These are phyloP conservation scores for Stagonosporopsis vannaccii DNA, from an alignment of 2,329 filamentous ascomycete genomes.

Conservation along the genomic window DNA sequence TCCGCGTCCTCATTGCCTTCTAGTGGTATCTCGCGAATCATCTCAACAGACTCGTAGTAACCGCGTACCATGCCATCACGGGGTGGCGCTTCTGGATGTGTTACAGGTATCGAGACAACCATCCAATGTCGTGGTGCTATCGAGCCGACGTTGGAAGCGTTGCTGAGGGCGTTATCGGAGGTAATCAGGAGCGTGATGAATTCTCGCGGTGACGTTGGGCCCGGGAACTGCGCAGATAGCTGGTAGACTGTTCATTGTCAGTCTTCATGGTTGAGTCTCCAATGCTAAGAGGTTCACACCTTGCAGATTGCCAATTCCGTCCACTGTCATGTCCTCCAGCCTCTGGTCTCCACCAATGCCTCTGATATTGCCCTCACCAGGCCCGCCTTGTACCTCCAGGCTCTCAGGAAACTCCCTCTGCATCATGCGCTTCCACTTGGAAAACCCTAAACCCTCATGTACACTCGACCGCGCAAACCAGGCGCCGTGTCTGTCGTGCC, in stretches of 20 bases:
- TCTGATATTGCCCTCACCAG: constrained; percentile 77
- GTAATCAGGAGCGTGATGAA: constrained; percentile 83
- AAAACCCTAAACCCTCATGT: constrained; percentile 79
- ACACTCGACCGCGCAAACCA: constrained; percentile 91
- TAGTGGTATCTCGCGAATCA: constrained; percentile 82
- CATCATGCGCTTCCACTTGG: constrained; percentile 78
- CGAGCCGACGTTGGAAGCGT: constrained; percentile 52
- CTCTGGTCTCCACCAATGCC: constrained; percentile 84
- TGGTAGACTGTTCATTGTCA: constrained; percentile 70
- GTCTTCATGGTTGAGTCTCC: neutral
- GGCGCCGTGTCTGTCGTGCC: constrained; percentile 80
- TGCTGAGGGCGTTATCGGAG: constrained; percentile 62
- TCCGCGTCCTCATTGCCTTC: constrained; percentile 56
- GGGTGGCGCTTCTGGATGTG: constrained; percentile 75
- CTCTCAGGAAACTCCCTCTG: constrained; percentile 81
- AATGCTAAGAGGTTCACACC: constrained; percentile 51
- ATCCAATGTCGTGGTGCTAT: constrained; percentile 74
- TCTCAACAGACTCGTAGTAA: constrained; percentile 88
- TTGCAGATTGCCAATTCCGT: constrained; percentile 69
- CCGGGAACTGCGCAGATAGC: constrained; percentile 87
- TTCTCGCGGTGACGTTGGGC: constrained; percentile 85
- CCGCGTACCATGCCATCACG: constrained; percentile 80
- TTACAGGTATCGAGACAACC: constrained; percentile 84
- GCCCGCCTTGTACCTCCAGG: constrained; percentile 72
- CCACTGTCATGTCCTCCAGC: constrained; percentile 68